These are phyloP conservation scores for Kodamaea fungicola DNA, from an alignment of 1,139 yeast genomes.

Conservation along the genomic window DNA sequence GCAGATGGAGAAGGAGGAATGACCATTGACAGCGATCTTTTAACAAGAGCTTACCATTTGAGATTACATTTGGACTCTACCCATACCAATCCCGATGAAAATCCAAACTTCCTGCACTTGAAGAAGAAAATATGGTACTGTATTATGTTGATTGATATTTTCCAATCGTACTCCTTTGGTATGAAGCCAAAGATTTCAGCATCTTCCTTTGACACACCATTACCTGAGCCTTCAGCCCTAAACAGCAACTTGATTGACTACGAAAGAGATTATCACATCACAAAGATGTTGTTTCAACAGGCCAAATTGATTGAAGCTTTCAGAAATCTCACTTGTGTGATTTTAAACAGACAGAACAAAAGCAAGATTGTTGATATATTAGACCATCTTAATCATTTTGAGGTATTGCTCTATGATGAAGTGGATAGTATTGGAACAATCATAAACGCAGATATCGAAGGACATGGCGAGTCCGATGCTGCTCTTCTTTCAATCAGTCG, in stretches of 20 bases:
- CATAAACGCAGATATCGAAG: neutral
- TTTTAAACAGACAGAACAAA: slow-evolving; percentile 4
- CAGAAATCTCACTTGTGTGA: slow-evolving; percentile 2
- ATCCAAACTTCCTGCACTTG: slow-evolving; percentile 12
- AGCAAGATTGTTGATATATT: slow-evolving; percentile 6
- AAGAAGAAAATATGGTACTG: slow-evolving; percentile 17
- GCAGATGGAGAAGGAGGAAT: slow-evolving; percentile 15
- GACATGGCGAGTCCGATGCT: slow-evolving; percentile 11
- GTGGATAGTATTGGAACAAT: slow-evolving; percentile 4
- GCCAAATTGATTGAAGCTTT: slow-evolving; percentile 4
- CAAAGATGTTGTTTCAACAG: slow-evolving; percentile 4
- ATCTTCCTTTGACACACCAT: neutral
- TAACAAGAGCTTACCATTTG: slow-evolving; percentile 13
- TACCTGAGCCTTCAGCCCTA: slow-evolving; percentile 4
- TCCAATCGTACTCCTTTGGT: slow-evolving; percentile 13
- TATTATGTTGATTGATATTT: slow-evolving; percentile 11
- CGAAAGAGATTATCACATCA: slow-evolving; percentile 8
- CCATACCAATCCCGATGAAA: slow-evolving; percentile 10
- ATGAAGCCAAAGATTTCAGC: slow-evolving; percentile 7
- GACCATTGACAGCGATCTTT: slow-evolving; percentile 10
- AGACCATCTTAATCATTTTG: slow-evolving; percentile 8
- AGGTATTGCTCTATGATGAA: slow-evolving; percentile 4
- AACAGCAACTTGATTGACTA: slow-evolving; percentile 9
- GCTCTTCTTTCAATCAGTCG: slow-evolving; percentile 16
- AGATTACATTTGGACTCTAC: slow-evolving; percentile 14